Percentiles rank a stretch among this genome's conserved stretches.
phyloP scores from a whole-genome alignment of 2,329 filamentous ascomycete genomes.

The Fragosphaeria purpurea region DNA sequence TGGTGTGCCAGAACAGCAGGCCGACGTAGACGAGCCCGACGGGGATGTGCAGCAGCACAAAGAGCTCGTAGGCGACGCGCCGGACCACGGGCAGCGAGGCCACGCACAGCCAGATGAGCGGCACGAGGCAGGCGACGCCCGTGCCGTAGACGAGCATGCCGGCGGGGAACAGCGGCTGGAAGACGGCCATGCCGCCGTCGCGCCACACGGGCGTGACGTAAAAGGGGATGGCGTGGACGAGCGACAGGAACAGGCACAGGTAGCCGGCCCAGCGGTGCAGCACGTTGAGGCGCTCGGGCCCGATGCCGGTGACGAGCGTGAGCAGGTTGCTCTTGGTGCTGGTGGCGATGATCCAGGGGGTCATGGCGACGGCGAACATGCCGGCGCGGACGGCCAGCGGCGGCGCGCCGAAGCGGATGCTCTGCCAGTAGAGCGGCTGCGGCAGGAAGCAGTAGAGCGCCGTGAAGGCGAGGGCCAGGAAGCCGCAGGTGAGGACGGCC shows the following conservation, averaged over 20 bases:
- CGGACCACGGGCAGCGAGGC: slow-evolving; percentile 75
- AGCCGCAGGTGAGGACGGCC: slow-evolving; percentile 58
- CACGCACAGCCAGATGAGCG: slow-evolving; percentile 71
- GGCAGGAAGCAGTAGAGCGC: slow-evolving; percentile 76
- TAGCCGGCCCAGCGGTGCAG: slow-evolving; percentile 89
- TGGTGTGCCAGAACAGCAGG: slow-evolving; percentile 90
- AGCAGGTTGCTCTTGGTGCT: slow-evolving; percentile 88
- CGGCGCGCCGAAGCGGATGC: slow-evolving; percentile 77
- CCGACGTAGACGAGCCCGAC: slow-evolving; percentile 71
- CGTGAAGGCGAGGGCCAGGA: slow-evolving; percentile 60
- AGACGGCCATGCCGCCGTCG: slow-evolving; percentile 61
- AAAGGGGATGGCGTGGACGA: slow-evolving; percentile 82
- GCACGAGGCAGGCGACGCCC: slow-evolving; percentile 71
- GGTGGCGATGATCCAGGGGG: slow-evolving; percentile 84
- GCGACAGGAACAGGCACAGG: slow-evolving; percentile 68
- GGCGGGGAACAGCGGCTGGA: slow-evolving; percentile 57
- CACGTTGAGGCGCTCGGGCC: slow-evolving; percentile 84
- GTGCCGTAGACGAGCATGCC: slow-evolving; percentile 69
- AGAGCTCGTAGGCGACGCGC: slow-evolving; percentile 72
- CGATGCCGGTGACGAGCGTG: slow-evolving; percentile 75
- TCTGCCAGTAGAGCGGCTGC: slow-evolving; percentile 81
- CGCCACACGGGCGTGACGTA: slow-evolving; percentile 84
- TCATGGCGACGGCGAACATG: slow-evolving; percentile 85
- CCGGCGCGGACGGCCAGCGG: slow-evolving; percentile 78
- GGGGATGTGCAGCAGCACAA: slow-evolving; percentile 72